Evolutionary conservation across 2,329 filamentous ascomycete genomes (phyloP), one percentile per base, ranked within the genome.

Genomic region (Xylaria sp.): DNA sequence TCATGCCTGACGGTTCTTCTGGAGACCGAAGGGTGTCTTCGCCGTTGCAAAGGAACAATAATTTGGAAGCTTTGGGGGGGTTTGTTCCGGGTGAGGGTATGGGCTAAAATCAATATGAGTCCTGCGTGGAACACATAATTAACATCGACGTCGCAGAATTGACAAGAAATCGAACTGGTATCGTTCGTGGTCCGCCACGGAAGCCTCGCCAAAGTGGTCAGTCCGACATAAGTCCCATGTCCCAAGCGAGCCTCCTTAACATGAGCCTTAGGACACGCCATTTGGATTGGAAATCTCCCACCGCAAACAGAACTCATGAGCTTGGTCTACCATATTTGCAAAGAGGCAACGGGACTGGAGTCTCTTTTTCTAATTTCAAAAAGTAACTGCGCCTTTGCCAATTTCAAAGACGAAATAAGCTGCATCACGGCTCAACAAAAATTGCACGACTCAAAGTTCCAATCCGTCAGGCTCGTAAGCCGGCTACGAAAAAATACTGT

Each of bases 371-470:
- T 98, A 42, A 98, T 98, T 48, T 95, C 94, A 0, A 98, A 98
- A 79, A 98, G 94, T 79, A 98, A 98, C 78, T 98, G 95, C 77
- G 95, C 94, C 0, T 98, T 98, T 82, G 93, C 97, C 72, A 98
- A 98, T 77, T 98, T 97, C 79, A 92, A 91, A 71, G 92, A 93
- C 60, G 94, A 97, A 75, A 82, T 84, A 2, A 89, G 90, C 5
- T 98, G 94, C 77, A 82, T 87, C 6, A 85, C 88, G 9, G 95
- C 95, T 0, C 93, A 97, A 83, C 87, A 90, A 54, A 90, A 93
- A 73, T 91, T 98, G 53, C 93, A 98, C 79, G 94, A 98, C 76
- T 97, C 94, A 1, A 91, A 91, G 65, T 98, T 98, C 74, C 90
- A 95, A 74, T 91, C 93, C 0, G 92, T 96, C 21, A 88, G 93